Percentiles rank a stretch among this genome's conserved stretches.
These are phyloP conservation scores for Pelargonium citronellum DNA, from an alignment of 441 rosid species.

Conservation along the genomic window DNA sequence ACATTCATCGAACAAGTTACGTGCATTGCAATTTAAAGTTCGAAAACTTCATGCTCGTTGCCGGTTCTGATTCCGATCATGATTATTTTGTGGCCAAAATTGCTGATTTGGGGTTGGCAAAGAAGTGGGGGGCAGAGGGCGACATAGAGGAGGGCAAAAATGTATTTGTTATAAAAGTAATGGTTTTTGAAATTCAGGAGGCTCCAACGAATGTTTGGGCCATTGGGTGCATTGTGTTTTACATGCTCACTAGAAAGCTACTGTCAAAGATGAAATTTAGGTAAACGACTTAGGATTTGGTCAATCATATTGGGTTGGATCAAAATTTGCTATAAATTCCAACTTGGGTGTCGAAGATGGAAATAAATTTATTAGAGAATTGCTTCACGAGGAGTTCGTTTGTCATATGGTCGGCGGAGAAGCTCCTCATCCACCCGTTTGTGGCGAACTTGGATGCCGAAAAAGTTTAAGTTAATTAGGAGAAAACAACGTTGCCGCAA, in stretches of 20 bases:
- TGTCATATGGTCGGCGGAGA: not conserved
- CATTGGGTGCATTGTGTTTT: not conserved
- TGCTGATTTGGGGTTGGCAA: not conserved
- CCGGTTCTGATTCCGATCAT: not conserved
- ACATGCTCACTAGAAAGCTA: not conserved
- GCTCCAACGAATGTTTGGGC: not conserved
- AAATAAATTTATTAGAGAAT: not conserved
- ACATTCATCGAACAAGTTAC: not conserved
- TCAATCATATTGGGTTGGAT: not conserved
- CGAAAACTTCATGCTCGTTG: not conserved
- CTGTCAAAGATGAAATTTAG: not conserved
- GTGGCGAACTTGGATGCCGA: not conserved
- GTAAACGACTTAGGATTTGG: not conserved
- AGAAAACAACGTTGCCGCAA: not conserved
- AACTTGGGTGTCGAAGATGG: not conserved
- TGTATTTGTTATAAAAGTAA: not conserved
- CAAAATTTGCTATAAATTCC: not conserved
- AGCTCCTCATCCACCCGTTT: not conserved
- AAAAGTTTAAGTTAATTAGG: not conserved
- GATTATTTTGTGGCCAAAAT: not conserved
- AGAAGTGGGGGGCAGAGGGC: not conserved
- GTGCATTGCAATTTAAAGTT: not conserved
- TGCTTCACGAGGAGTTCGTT: not conserved
- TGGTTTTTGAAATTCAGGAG: not conserved
- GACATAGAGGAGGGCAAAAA: not conserved